Evolutionary conservation across 768 basidiomycete species (phyloP), one percentile per base, ranked within the genome.

Genomic region (Cubamyces lactineus): DNA sequence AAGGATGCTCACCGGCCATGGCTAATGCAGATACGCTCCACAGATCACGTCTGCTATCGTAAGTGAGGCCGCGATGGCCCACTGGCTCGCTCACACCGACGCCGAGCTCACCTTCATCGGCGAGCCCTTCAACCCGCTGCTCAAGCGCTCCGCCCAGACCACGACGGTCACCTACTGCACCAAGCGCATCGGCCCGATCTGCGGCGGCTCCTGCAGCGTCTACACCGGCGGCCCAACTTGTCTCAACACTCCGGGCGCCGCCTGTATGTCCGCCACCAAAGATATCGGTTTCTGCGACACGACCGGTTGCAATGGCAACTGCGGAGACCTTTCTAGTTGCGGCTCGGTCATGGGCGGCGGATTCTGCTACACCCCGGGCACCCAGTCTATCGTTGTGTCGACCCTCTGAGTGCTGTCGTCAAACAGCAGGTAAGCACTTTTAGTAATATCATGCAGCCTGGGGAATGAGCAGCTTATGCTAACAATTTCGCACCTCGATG

Each of bases 351-450:
- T 77, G 61, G 66, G 68, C 24, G 64, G 66, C 41, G 61, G 59
- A 0, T 75, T 76, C 57, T 77, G 76, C 63, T 65, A 12, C 52
- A 73, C 74, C 3, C 74, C 74, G 16, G 68, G 67, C 11, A 75
- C 74, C 1, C n/a, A 39, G 3, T 75, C 74, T 1, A 75, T 76
- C 54, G 19, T 59, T 15, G 46, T 47, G 5, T 48, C 34, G 13
- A 11, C 45, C 13, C n/a, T 57, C 43, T 56, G 34, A 21, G 16
- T 28, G 13, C 28, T 30, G 28, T 30, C 28, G 28, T 30, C 3
- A 30, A 30, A 30, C 3, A 8, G 28, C 8, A 30, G 8, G 28
- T 8, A 30, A n/a, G n/a, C n/a, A n/a, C n/a, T n/a, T 8, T 30
- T 8, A 30, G 8, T 30, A 8, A 3, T 3, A 30, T 30, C 28